These are phyloP conservation scores for Gracilaria vermiculophylla DNA, from an alignment of 23 red algal species.

Conservation along the genomic window DNA sequence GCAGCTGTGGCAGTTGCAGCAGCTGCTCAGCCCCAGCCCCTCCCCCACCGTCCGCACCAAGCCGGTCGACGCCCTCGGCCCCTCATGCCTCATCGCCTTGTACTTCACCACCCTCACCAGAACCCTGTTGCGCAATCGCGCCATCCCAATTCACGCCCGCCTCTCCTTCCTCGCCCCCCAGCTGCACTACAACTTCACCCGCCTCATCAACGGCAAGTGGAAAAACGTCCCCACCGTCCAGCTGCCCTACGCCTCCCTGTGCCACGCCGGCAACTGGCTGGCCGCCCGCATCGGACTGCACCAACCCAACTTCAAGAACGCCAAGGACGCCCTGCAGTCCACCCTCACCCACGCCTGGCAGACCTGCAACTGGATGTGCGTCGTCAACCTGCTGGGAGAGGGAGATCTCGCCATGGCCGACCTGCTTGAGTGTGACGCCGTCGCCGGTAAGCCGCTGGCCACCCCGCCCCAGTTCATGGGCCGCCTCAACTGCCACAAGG, in stretches of 20 bases:
- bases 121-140: conserved; percentile 32
- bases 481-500: conserved; percentile 51
- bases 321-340: conserved; percentile 45
- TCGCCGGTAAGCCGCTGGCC: conserved; percentile 14
- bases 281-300: conserved; percentile 1
- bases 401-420: conserved; percentile 5
- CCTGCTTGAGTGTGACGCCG: conserved; percentile 43
- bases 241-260: conserved; percentile 28
- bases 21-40: background rate
- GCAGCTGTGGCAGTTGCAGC: conserved; percentile 15
- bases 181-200: conserved; percentile 45
- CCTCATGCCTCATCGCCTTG: conserved; percentile 28
- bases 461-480: conserved; percentile 24
- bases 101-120: conserved; percentile 58
- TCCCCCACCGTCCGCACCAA: conserved; percentile 25
- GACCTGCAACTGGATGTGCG: conserved; percentile 16
- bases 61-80: conserved; percentile 56
- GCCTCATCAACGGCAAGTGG: conserved; percentile 43
- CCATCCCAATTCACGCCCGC: conserved; percentile 14
- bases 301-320: conserved; percentile 32
- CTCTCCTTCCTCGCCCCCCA: conserved; percentile 51
- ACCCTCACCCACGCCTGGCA: conserved; percentile 45
- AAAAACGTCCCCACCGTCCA: conserved; percentile 59
- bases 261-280: conserved; percentile 34
- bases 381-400: conserved; percentile 6